Percentiles rank a stretch among this genome's conserved stretches.
Evolutionary conservation across 305 asterid species (phyloP).

Genomic region (Fraxinus angustifolia): DNA sequence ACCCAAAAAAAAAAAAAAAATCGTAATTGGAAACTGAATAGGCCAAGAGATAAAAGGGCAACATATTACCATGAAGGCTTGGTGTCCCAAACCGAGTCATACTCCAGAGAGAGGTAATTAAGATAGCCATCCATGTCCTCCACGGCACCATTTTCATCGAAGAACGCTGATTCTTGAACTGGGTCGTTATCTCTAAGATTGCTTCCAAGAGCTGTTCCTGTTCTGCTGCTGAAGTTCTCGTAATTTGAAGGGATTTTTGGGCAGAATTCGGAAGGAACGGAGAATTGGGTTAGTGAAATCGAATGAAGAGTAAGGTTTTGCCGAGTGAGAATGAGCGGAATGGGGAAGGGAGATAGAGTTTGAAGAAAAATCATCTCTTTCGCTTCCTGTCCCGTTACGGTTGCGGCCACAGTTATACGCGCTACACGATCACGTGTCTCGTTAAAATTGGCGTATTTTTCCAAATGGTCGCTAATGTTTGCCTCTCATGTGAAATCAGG

Average conservation of each 20-base stretch:
- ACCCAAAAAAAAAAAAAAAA: neutral
- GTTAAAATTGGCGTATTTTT: neutral
- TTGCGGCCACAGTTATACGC: neutral
- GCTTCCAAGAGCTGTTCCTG: conserved; percentile 31
- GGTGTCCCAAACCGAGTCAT: conserved; percentile 95
- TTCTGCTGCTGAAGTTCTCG: neutral
- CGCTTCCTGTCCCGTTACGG: neutral
- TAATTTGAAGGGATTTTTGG: neutral
- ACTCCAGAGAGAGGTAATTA: conserved; percentile 74
- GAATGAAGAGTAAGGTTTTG: neutral
- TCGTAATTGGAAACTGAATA: neutral
- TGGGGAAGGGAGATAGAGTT: conserved; percentile 28
- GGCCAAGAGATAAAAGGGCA: neutral
- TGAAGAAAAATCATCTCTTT: conserved; percentile 29
- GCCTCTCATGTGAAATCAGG: neutral
- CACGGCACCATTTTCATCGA: conserved; percentile 75
- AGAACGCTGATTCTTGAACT: conserved; percentile 36
- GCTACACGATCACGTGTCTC: neutral
- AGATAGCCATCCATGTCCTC: conserved; percentile 90
- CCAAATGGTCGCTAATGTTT: neutral
- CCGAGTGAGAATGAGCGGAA: conserved; percentile 18
- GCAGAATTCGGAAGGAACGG: conserved; percentile 7
- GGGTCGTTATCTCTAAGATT: conserved; percentile 37
- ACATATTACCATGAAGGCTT: conserved; percentile 73
- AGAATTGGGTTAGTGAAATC: conserved; percentile 21